Percentiles rank a stretch among this genome's conserved stretches.
Conservation (phyloP, 306 rosid species). For the Rosa multiflora region DNA sequence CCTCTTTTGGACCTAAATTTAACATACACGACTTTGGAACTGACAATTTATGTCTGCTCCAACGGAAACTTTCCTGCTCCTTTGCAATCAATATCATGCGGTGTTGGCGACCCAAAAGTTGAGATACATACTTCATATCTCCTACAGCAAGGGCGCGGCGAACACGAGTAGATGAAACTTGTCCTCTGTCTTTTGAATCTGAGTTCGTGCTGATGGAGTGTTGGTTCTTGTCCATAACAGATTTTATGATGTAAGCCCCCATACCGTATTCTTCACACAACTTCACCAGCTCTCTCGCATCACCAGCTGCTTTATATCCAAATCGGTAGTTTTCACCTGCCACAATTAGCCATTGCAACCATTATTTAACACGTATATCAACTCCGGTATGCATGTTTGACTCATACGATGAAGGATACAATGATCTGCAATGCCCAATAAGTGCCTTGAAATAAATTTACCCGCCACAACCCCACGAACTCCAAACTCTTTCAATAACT, state of each 20-base stretch:
- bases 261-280: constrained; percentile 76
- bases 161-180: constrained; percentile 91
- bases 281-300: constrained; percentile 70
- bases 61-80: constrained; percentile 40
- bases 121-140: constrained; percentile 74
- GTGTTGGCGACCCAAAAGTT: constrained; percentile 82
- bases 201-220: constrained; percentile 32
- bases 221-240: constrained; percentile 80
- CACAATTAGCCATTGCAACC: constrained; percentile 32
- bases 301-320: constrained; percentile 94
- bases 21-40: constrained; percentile 64
- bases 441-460: constrained; percentile 22
- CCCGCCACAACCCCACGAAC: constrained; percentile 92
- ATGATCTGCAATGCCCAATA: not conserved
- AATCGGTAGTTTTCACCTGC: constrained; percentile 92
- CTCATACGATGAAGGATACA: not conserved
- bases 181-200: constrained; percentile 75
- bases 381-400: constrained; percentile 2
- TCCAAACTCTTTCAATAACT: constrained; percentile 68
- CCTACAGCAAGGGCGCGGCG: constrained; percentile 76
- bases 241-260: constrained; percentile 75
- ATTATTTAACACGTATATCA: constrained; percentile 23
- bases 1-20: constrained; percentile 90
- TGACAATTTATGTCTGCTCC: constrained; percentile 47
- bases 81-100: constrained; percentile 61